Base-by-base conservation (phyloP, 2,329 filamentous ascomycete species). In the Rosellinia necatrix region DNA sequence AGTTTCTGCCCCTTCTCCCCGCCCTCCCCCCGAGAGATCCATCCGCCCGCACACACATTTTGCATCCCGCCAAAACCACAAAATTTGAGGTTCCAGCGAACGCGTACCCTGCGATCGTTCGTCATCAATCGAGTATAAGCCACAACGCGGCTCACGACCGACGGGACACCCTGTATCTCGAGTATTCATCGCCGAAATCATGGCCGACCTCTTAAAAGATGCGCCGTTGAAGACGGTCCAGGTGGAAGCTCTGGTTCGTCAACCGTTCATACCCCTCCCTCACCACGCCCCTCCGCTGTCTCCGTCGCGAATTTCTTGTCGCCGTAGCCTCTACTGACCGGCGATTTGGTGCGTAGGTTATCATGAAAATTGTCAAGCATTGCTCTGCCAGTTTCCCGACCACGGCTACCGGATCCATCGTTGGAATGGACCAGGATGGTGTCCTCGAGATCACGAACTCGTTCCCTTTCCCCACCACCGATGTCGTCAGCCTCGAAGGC, bases 311-410 rank as follows among this genome's bases (percentile, higher is more conserved):
- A n/a, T n/a, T 15, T 42, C 40, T 32, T 15, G 24, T 56, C 21
- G 19, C 24, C 8, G 44, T 35, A 44, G 27, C 35, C 27, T 25
- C 27, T 34, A 25, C 52, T 60, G 19, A 58, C 22, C 13, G 68
- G 72, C 47, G 29, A 32, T 50, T n/a, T 21, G 7, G 22, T 41
- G 44, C 30, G 49, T 66, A 94, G 90, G 90, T 96, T 70, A 90
- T 96, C 67, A 93, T 97, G 89, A 96, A 97, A 82, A 92, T 97
- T 74, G 92, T 96, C 76, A 97, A 96, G 79, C 92, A 97, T 81
- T 91, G 90, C 79, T 89, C 91, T 55, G 85, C 90, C 69, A 83
- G 84, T 51, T 97, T 96, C 78, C 93, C 93, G 44, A 93, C 91
- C 49, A 87, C 87, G 53, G 91, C 92, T 54, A 97, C 92, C 53